Percentiles rank a stretch among this genome's conserved stretches.
These are phyloP conservation scores for Solanum habrochaites DNA, from an alignment of 257 asterid genomes.

Conservation along the genomic window DNA sequence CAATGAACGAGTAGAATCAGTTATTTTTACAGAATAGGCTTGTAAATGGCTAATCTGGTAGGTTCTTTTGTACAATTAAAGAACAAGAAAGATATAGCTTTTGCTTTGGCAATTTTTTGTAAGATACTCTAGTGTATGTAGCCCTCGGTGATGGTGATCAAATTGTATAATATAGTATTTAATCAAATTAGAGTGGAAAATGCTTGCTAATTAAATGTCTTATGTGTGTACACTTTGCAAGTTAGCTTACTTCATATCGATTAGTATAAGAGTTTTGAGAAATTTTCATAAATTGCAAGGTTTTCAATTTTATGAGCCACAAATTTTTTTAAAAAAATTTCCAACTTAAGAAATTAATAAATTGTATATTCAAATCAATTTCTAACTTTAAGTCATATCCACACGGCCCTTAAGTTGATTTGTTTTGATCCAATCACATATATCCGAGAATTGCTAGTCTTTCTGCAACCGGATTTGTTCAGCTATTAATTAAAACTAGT, in stretches of 20 bases:
- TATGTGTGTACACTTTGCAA: no score
- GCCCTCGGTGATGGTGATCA: background rate
- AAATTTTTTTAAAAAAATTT: no score
- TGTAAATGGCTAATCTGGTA: background rate
- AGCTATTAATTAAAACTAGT: background rate
- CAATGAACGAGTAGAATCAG: background rate
- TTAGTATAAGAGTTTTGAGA: no score
- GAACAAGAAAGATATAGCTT: background rate
- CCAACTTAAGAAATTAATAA: background rate
- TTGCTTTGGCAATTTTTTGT: background rate
- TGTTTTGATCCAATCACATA: background rate
- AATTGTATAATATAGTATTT: background rate
- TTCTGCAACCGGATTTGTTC: background rate
- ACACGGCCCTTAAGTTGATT: background rate
- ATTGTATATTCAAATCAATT: no score
- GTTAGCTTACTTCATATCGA: no score
- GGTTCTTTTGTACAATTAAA: background rate
- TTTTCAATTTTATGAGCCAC: background rate
- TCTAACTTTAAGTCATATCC: background rate
- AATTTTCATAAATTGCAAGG: background rate
- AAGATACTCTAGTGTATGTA: background rate
- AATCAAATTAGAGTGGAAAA: background rate
- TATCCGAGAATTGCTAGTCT: background rate
- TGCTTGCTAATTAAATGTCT: background rate
- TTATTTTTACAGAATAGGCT: background rate